Base-by-base conservation (phyloP, 768 basidiomycete species). In the Calvatia gigantea region DNA sequence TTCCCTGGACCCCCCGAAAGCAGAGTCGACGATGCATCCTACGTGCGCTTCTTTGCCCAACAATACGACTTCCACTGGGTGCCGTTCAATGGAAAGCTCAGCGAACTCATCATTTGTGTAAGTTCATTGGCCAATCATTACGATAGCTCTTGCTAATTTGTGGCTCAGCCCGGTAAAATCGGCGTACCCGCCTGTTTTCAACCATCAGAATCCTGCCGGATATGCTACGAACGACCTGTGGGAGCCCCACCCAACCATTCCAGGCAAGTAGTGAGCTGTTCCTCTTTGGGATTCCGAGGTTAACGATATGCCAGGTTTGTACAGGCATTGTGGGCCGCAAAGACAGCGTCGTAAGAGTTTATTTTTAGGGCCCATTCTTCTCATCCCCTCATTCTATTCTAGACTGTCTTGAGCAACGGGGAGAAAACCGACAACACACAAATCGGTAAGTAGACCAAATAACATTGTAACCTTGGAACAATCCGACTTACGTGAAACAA, bases 401-500 rank as follows among this genome's bases (percentile, higher is more conserved):
- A 67, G 66, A 67, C 64, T n/a, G 67, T 69, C 11, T 53, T 69
- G 31, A 66, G 63, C 51, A 67, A 67, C 43, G 66, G 67, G 21
- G 67, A 69, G 43, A 69, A 69, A 49, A 66, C 67, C 14, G 60
- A 69, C 27, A 65, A 64, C 49, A 62, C 59, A 38, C 67, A 69
- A 48, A 52, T 69, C 3, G 66, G 67, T 66, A 47, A 31, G 50
- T 43, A 9, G 21, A n/a, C n/a, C 27, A 2, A 8, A 28, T 31
- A 29, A 2, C 15, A 15, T 43, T 14, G 27, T 2, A 8, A 29
- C 11, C 27, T 14, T 8, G 25, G 25, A 3, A 31, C 0, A 12
- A 31, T 19, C 7, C n/a, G 17, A 33, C 17, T 17, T 7, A 9
- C 21, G 19, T 23, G 25, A 2, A 11, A n/a, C n/a, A 21, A 11